phyloP scores from a whole-genome alignment of 2,329 filamentous ascomycete species.

The Colletotrichum paranaense region DNA sequence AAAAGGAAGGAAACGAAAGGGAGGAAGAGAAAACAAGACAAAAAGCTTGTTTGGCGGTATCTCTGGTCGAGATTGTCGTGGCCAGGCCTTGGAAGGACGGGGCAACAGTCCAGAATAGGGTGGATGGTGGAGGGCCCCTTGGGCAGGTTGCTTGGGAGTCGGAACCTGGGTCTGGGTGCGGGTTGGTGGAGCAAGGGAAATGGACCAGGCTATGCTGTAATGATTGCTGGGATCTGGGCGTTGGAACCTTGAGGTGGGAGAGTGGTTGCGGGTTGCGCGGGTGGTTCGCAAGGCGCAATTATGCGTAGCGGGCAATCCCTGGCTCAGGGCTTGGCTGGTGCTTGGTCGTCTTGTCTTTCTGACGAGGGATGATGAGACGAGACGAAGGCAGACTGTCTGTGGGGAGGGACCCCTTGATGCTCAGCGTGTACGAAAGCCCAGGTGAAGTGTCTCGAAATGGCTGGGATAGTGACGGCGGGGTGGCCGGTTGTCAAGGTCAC shows the following conservation, averaged over 20 bases:
- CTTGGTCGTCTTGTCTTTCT: slow-evolving; percentile 33
- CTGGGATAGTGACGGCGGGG: slow-evolving; percentile 27
- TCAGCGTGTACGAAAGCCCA: slow-evolving; percentile 28
- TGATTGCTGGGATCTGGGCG: slow-evolving; percentile 10
- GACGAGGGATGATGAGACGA: slow-evolving; percentile 32
- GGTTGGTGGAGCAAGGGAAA: slow-evolving; percentile 20
- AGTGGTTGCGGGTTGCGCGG: not conserved
- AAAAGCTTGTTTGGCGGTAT: slow-evolving; percentile 33
- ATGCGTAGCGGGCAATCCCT: slow-evolving; percentile 32
- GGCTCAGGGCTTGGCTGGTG: slow-evolving; percentile 26
- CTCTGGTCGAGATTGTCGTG: slow-evolving; percentile 19
- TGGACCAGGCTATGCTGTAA: slow-evolving; percentile 18
- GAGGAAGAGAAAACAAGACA: slow-evolving; percentile 11
- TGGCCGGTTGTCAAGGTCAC: slow-evolving; percentile 26
- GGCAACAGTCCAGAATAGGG: slow-evolving; percentile 26
- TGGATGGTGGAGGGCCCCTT: slow-evolving; percentile 6
- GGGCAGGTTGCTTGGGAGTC: not conserved
- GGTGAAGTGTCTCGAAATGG: slow-evolving; percentile 30
- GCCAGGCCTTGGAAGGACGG: slow-evolving; percentile 23
- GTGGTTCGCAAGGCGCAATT: slow-evolving; percentile 2
- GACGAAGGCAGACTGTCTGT: slow-evolving; percentile 33
- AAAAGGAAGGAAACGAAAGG: not conserved
- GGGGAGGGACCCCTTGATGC: slow-evolving; percentile 33
- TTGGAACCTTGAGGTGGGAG: not conserved
- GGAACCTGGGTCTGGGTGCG: not conserved